A percentile compares a stretch with the other conserved stretches of the same genome.
These are phyloP conservation scores for Simplicillium sp. DNA, from an alignment of 2,329 filamentous ascomycete genomes.

Conservation along the genomic window DNA sequence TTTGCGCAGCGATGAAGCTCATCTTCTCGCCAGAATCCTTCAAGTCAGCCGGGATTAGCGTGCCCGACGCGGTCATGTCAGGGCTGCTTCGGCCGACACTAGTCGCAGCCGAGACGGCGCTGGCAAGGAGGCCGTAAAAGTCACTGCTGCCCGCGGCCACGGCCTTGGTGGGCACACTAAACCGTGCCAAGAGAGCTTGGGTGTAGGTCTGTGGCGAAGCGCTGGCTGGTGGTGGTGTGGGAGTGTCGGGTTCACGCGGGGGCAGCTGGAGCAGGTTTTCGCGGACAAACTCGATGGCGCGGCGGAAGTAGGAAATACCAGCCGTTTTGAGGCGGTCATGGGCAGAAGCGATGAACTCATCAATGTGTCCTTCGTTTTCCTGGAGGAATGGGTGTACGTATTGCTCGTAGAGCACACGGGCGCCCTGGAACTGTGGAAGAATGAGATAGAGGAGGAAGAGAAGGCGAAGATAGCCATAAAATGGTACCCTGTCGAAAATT, in stretches of 20 bases:
- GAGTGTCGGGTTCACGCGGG: slow-evolving; percentile 32
- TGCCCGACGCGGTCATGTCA: slow-evolving; percentile 33
- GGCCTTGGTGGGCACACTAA: slow-evolving; percentile 66
- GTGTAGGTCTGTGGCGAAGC: slow-evolving; percentile 51
- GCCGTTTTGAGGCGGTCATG: slow-evolving; percentile 72
- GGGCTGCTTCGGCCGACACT: slow-evolving; percentile 26
- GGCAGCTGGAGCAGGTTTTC: slow-evolving; percentile 73
- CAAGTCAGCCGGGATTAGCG: slow-evolving; percentile 63
- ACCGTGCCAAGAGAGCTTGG: slow-evolving; percentile 73
- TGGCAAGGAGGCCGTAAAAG: slow-evolving; percentile 69
- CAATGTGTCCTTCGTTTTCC: slow-evolving; percentile 80
- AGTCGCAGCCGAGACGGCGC: slow-evolving; percentile 58
- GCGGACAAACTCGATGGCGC: slow-evolving; percentile 60
- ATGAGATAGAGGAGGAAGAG: slow-evolving; percentile 87
- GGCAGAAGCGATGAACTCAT: slow-evolving; percentile 73
- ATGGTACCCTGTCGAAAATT: slow-evolving; percentile 58
- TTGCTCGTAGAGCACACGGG: slow-evolving; percentile 72
- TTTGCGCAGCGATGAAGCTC: slow-evolving; percentile 68
- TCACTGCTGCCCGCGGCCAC: slow-evolving; percentile 45
- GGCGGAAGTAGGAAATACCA: slow-evolving; percentile 67
- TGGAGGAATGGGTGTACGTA: slow-evolving; percentile 82
- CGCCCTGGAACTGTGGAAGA: slow-evolving; percentile 93
- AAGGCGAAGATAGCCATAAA: slow-evolving; percentile 87
- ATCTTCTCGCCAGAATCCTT: slow-evolving; percentile 56
- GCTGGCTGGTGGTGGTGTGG: slow-evolving; percentile 30